phyloP scores from a whole-genome alignment of 768 basidiomycete species.

The Rhizopogon vesiculosus region DNA sequence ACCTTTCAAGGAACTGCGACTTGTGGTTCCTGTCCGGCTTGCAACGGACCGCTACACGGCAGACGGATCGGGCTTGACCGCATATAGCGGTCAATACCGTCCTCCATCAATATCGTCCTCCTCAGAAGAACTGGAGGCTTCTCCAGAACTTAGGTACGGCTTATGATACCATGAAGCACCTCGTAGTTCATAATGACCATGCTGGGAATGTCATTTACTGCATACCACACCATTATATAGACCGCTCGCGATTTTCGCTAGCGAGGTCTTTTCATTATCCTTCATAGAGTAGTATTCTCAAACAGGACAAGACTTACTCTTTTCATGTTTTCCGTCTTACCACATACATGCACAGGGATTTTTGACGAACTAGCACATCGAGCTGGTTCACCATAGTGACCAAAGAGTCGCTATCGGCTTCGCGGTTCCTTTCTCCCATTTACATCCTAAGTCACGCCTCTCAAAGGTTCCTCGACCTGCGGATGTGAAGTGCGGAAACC shows the following conservation, averaged over 20 bases:
- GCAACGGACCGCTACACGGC: conserved; percentile 57
- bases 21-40: conserved; percentile 58
- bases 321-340: too few species aligned
- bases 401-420: too few species aligned
- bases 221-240: neutral
- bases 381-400: too few species aligned
- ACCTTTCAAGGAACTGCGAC: conserved; percentile 55
- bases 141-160: conserved; percentile 8
- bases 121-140: conserved; percentile 19
- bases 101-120: conserved; percentile 11
- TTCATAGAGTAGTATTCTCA: too few species aligned
- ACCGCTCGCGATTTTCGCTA: neutral
- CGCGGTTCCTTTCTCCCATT: too few species aligned
- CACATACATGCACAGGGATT: too few species aligned
- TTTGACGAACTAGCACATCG: too few species aligned
- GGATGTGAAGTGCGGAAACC: too few species aligned
- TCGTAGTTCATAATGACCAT: neutral
- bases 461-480: too few species aligned
- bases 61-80: conserved; percentile 22
- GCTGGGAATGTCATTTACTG: neutral
- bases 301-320: too few species aligned
- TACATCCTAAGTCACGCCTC: too few species aligned
- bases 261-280: neutral
- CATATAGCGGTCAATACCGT: neutral
- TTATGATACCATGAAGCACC: neutral